Evolutionary conservation across 768 basidiomycete genomes (phyloP).

Genomic region (Piloderma croceum): DNA sequence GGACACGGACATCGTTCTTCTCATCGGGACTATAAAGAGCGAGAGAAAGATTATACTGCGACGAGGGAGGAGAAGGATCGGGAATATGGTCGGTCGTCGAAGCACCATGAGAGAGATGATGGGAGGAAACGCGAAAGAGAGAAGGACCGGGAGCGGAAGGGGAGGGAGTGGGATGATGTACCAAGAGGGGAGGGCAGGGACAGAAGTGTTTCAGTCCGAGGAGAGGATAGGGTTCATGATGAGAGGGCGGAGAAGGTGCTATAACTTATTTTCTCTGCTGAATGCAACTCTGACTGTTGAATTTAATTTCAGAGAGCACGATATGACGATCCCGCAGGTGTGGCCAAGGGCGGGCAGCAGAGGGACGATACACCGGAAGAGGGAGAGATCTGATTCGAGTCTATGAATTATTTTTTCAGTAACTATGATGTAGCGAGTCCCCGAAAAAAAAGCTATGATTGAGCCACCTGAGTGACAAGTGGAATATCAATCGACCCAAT

Average conservation of each 20-base stretch:
- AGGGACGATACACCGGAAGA: constrained; percentile 83
- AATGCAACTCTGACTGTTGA: constrained; percentile 3
- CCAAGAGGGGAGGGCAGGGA: constrained; percentile 44
- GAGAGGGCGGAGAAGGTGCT: constrained; percentile 66
- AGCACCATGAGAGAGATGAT: constrained; percentile 48
- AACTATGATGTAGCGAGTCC: no score
- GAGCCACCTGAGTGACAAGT: constrained; percentile 9
- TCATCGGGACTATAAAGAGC: constrained; percentile 1
- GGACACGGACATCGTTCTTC: constrained; percentile 7
- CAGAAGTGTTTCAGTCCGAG: constrained; percentile 39
- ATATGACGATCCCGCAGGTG: constrained; percentile 45
- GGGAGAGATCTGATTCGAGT: constrained; percentile 62
- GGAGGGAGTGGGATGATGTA: constrained; percentile 41
- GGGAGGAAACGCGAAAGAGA: constrained; percentile 46
- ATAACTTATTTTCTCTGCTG: constrained; percentile 3
- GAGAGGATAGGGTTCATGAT: constrained; percentile 39
- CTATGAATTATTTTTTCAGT: background rate
- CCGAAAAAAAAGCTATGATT: constrained; percentile 23
- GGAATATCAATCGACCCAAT: constrained; percentile 72
- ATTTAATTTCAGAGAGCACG: constrained; percentile 42
- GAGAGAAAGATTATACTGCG: constrained; percentile 11
- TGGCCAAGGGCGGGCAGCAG: constrained; percentile 35
- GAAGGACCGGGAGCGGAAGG: constrained; percentile 34
- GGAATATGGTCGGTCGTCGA: constrained; percentile 41
- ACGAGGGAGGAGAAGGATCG: constrained; percentile 34